Evolutionary conservation across 2,329 filamentous ascomycete species (phyloP), one percentile per base, ranked within the genome.

Genomic region (Aspergillus nomiae): DNA sequence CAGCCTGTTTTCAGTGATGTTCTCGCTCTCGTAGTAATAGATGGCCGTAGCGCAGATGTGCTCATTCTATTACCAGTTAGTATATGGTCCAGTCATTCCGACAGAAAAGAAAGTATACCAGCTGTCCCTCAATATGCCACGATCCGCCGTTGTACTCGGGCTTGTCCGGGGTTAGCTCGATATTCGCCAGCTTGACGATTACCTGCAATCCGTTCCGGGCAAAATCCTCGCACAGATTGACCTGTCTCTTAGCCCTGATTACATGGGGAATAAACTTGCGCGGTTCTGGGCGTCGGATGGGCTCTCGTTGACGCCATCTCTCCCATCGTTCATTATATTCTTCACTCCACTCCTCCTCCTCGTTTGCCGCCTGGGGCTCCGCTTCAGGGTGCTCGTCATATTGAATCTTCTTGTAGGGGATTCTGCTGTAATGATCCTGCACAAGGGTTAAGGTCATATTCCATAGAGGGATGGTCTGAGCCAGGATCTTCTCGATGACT

Each of bases 21-120:
- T 90, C 0, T 88, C 81, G 60, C 74, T 78, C 65, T 88, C 85
- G 67, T 87, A 87, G 73, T 90, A 90, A 76, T 88, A 90, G 2
- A 91, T 77, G 0, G 87, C 85, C 0, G 87, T 88, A 0, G 86
- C 86, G 62, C 82, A 83, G 32, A 91, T 90, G 63, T 83, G 84
- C 70, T 90, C 88, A 68, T 90, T 90, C 72, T 58, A 24, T 24
- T 24, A 24, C 21, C 21, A 24, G 21, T 24, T 24, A 24, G 21
- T 24, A 24, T 24, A 24, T 24, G 21, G 21, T 24, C 21, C 21
- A 24, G 21, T 1, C 21, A 24, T 24, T 24, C 21, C 21, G 2
- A 24, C 21, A 24, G 21, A 24, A 24, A 24, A 24, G 12, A 14
- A 50, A 41, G 50, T 19, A 65, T 60, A 70, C 70, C 65, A 76